A percentile compares a stretch with the other conserved stretches of the same genome.
Evolutionary conservation across 192 early-diverging fungal genomes (phyloP).

Genomic region (Umbelopsis ramanniana): DNA sequence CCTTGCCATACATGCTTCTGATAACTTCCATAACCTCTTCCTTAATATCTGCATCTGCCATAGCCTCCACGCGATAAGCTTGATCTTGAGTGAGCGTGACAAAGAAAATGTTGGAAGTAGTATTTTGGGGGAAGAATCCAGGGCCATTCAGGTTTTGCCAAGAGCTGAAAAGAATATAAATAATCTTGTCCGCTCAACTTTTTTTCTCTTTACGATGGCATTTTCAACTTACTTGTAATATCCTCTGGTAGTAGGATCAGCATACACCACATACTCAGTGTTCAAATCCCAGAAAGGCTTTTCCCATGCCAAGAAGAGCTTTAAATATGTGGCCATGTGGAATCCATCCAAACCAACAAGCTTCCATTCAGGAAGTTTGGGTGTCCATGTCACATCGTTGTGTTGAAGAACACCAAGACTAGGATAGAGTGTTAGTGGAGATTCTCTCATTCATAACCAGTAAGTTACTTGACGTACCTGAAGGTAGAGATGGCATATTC

Average conservation of each 20-base stretch:
- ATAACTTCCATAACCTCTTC: slow-evolving; percentile 28
- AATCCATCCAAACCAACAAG: slow-evolving; percentile 40
- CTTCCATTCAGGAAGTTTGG: slow-evolving; percentile 47
- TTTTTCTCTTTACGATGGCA: neutral
- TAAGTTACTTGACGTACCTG: slow-evolving; percentile 25
- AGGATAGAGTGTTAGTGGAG: neutral
- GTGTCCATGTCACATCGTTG: slow-evolving; percentile 33
- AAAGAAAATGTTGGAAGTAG: slow-evolving; percentile 33
- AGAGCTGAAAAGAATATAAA: neutral
- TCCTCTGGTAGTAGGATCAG: slow-evolving; percentile 36
- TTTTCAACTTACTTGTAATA: slow-evolving; percentile 22
- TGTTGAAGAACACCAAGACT: slow-evolving; percentile 46
- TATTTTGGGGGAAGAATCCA: slow-evolving; percentile 22
- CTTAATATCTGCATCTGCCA: slow-evolving; percentile 19
- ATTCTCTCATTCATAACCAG: neutral
- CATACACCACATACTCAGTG: slow-evolving; percentile 38
- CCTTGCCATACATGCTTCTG: slow-evolving; percentile 28
- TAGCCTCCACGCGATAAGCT: slow-evolving; percentile 29
- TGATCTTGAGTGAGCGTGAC: slow-evolving; percentile 35
- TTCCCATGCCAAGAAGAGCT: slow-evolving; percentile 38
- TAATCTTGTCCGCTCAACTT: neutral
- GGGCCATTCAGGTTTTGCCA: slow-evolving; percentile 37
- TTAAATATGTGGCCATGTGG: slow-evolving; percentile 46
- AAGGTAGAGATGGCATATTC: slow-evolving; percentile 49
- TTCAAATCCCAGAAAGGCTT: slow-evolving; percentile 39